Evolutionary conservation across 2,329 filamentous ascomycete genomes (phyloP), one percentile per base, ranked within the genome.

Genomic region (Ilyonectria sp.): DNA sequence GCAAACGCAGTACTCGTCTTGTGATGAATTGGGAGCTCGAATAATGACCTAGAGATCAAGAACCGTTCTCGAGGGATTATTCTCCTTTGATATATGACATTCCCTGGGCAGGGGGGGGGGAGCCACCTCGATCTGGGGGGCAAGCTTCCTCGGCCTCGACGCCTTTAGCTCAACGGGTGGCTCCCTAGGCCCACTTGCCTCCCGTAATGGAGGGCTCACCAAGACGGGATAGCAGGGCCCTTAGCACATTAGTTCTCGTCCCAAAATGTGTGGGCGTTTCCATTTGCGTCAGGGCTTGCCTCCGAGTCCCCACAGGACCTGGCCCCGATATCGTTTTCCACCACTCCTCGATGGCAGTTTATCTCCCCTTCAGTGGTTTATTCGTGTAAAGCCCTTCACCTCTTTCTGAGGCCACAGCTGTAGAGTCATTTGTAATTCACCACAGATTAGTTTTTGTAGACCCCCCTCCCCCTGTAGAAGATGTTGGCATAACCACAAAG

Each of bases 261-360:
- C 29, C 49, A 19, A 31, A n/a, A 19, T 19, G 46, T 57, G 54
- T 40, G 44, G 54, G 21, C 54, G 3, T 21, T 19, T 57, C 54
- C 54, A 46, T 26, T 21, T 57, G 19, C 23, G 54, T 57, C 6
- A 21, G 33, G 21, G 23, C 17, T 33, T 44, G 37, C n/a, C 54
- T 33, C 11, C 17, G 26, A 21, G 37, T 8, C n/a, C 40, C 40
- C 37, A 33, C 49, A 10, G 15, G 26, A 33, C 26, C 29, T 31
- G 7, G 31, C 8, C 11, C 11, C 31, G 11, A 33, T 9, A 9
- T 33, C 31, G 31, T 33, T 11, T 33, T 11, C 8, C 31, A 33
- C 31, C 31, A 33, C 31, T 11, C 31, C 31, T 33, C 31, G 8
- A 11, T 3, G 31, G 8, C 31, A 5, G 26, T 33, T 33, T 33